Percentiles rank a stretch among this genome's conserved stretches.
Evolutionary conservation across 257 asterid species (phyloP).

Genomic region (Echites panduratus): DNA sequence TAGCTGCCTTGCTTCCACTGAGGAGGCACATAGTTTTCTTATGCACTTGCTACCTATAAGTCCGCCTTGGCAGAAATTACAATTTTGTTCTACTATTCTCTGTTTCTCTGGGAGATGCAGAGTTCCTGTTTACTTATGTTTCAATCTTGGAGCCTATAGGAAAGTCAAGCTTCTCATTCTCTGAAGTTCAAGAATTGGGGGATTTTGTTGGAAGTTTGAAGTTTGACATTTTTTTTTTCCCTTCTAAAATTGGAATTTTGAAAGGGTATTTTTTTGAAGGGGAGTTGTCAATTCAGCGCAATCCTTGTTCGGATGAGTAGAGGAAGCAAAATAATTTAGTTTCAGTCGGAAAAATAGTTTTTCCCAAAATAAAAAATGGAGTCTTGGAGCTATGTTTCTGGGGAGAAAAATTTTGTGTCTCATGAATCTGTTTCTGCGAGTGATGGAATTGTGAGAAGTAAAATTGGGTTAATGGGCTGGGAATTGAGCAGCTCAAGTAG

Average conservation of each 20-base stretch:
- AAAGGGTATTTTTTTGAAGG: neutral
- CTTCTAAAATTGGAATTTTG: neutral
- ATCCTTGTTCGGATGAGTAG: conserved; percentile 2
- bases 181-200: neutral
- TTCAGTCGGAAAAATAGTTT: neutral
- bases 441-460: conserved; percentile 19
- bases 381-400: conserved; percentile 30
- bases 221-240: neutral
- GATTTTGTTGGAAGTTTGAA: neutral
- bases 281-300: neutral
- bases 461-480: conserved; percentile 24
- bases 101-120: neutral
- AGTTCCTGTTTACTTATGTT: conserved; percentile 3
- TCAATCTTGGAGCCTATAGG: neutral
- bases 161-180: conserved; percentile 1
- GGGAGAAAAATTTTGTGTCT: conserved; percentile 23
- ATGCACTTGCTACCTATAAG: conserved; percentile 2
- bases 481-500: conserved; percentile 24
- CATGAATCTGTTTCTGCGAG: conserved; percentile 26
- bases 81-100: conserved; percentile 7
- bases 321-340: neutral
- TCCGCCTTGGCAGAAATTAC: conserved; percentile 8
- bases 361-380: conserved; percentile 16
- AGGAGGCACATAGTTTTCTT: conserved; percentile 26
- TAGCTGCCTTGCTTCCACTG: conserved; percentile 24